phyloP scores from a whole-genome alignment of 228 moss, liverwort and hornwort genomes.

The Sphagnum fallax region DNA sequence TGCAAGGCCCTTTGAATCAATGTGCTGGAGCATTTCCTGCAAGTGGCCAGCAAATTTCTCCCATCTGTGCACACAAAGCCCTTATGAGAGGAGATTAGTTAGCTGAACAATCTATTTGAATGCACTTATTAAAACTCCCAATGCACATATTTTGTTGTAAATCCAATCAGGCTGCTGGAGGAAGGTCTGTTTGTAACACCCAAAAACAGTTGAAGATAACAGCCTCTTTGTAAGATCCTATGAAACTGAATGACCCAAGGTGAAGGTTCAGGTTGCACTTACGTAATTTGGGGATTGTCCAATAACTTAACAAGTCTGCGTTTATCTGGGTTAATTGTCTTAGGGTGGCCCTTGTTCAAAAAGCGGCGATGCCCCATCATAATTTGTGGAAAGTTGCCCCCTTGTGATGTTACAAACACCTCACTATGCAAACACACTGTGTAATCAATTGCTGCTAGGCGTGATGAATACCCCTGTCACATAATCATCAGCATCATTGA shows the following conservation, averaged over 20 bases:
- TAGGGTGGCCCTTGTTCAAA: slow-evolving; percentile 84
- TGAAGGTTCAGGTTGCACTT: slow-evolving; percentile 3
- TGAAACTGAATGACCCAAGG: background rate
- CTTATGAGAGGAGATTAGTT: background rate
- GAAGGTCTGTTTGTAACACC: background rate
- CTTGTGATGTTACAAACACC: slow-evolving; percentile 93
- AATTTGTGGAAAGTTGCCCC: slow-evolving; percentile 97
- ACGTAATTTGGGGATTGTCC: slow-evolving; percentile 75
- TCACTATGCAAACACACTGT: slow-evolving; percentile 91
- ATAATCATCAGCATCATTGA: background rate
- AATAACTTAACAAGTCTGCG: slow-evolving; percentile 69
- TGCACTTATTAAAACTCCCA: background rate
- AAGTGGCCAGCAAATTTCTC: slow-evolving; percentile 47
- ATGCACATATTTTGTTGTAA: background rate
- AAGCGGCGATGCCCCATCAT: slow-evolving; percentile 91
- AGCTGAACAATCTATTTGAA: background rate
- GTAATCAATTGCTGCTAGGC: slow-evolving; percentile 91
- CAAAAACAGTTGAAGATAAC: background rate
- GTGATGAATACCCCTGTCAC: slow-evolving; percentile 73
- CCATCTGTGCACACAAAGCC: slow-evolving; percentile 48
- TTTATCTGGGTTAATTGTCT: slow-evolving; percentile 94
- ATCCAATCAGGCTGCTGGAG: background rate
- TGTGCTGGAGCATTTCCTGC: slow-evolving; percentile 84
- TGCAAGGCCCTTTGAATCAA: slow-evolving; percentile 81
- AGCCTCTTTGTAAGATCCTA: background rate